phyloP scores from a whole-genome alignment of 371 early-diverging fungal genomes.

The Haplosporangium sp. region DNA sequence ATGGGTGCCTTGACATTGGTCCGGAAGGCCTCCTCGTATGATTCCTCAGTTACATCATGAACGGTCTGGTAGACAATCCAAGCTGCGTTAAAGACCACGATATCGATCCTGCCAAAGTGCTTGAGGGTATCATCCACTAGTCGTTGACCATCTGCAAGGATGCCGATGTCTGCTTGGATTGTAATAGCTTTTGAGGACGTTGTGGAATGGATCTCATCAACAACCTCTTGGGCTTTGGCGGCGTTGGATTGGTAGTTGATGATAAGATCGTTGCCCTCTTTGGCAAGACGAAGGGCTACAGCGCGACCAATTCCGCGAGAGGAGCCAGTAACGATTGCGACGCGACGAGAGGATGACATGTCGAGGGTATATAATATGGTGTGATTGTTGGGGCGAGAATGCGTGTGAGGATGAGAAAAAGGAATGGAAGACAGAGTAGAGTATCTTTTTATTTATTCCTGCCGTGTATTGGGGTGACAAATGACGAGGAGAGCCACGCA shows the following conservation, averaged over 20 bases:
- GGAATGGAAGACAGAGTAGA: too few species aligned
- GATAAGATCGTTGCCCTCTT: constrained; percentile 30
- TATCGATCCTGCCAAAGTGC: constrained; percentile 40
- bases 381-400: too few species aligned
- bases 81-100: constrained; percentile 49
- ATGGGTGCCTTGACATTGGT: constrained; percentile 48
- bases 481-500: too few species aligned
- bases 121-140: constrained; percentile 29
- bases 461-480: too few species aligned
- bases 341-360: constrained; percentile 15
- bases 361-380: too few species aligned
- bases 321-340: constrained; percentile 39
- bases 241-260: constrained; percentile 32
- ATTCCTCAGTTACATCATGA: constrained; percentile 30
- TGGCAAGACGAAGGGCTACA: constrained; percentile 29
- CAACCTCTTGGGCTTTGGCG: constrained; percentile 29
- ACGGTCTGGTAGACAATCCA: constrained; percentile 28
- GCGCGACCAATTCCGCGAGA: constrained; percentile 40
- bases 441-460: too few species aligned
- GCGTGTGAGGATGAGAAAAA: too few species aligned
- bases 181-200: constrained; percentile 31
- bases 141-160: constrained; percentile 15
- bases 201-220: constrained; percentile 26
- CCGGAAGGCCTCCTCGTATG: constrained; percentile 34
- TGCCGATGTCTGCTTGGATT: constrained; percentile 44